Evolutionary conservation across 108 stramenopile species (phyloP), one percentile per base, ranked within the genome.

Genomic region (Stephanodiscus triporus): DNA sequence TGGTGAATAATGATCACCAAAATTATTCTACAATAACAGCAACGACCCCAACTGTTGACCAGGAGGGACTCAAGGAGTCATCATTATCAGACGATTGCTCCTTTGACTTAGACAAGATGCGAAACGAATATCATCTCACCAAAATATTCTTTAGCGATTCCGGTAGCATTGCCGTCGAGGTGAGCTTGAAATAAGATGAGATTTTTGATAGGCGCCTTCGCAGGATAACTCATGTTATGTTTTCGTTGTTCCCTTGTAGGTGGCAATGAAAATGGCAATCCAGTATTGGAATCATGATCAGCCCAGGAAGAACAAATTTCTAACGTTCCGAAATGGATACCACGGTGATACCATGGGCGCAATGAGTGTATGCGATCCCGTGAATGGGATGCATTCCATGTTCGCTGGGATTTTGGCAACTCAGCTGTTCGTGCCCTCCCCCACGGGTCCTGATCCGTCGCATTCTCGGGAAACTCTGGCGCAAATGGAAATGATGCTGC

Each of bases 241-340:
- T 40, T 40, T n/a, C n/a, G n/a, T 1, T 9, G 9, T 40, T 40
- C 40, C 40, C 40, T 3, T 11, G 40, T 14, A 45, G 43, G 92
- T 94, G 6, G 91, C 95, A 0, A 82, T 96, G 89, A 96, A 96
- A 88, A 96, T 96, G 89, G 93, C 95, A 13, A 57, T 94, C 47
- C 93, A 94, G 72, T 96, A 96, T 57, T 84, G 89, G 79, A 80
- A 59, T n/a, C 69, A 43, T 30, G 47, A 73, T 10, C 70, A 70
- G 20, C 67, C 66, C 8, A 53, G 29, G 49, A 88, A 85, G 68
- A 71, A 78, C 19, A 83, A 86, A 67, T 91, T 94, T 45, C 66
- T 94, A 30, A 84, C 88, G 10, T 65, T 94, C 5, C 76, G 86
- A 3, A 87, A 89, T 59, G 95, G 93, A 14, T 96, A 96, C 63